These are phyloP conservation scores for Chlorella variabilis DNA, from an alignment of 163 green algal genomes.

Conservation along the genomic window DNA sequence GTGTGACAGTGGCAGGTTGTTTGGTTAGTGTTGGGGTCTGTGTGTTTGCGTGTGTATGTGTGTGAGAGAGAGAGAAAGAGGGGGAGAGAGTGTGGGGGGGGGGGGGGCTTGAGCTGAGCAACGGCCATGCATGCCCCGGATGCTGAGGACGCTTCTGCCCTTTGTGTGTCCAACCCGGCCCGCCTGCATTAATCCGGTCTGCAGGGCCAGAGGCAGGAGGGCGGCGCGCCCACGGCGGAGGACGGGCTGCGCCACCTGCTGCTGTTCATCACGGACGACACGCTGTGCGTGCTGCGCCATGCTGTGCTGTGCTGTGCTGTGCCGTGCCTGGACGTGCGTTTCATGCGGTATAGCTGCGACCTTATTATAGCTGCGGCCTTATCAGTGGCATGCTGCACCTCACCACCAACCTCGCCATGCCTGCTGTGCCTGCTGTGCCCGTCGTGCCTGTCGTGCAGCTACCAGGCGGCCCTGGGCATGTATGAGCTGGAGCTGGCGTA, in stretches of 20 bases:
- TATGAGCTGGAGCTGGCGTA: constrained; percentile 93
- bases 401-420: background rate
- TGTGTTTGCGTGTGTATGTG: no score
- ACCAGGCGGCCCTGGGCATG: constrained; percentile 83
- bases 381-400: no score
- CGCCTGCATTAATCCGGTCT: background rate
- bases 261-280: constrained; percentile 76
- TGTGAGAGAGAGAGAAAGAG: no score
- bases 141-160: no score
- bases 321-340: no score
- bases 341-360: no score
- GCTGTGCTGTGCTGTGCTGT: background rate
- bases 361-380: no score
- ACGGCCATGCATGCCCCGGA: no score
- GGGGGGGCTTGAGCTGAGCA: no score
- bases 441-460: constrained; percentile 44
- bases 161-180: no score
- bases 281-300: constrained; percentile 58
- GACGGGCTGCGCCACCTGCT: constrained; percentile 85
- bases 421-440: background rate
- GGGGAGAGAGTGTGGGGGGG: background rate
- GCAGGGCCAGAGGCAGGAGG: background rate
- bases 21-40: no score
- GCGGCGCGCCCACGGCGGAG: constrained; percentile 58
- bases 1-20: no score